phyloP scores from a whole-genome alignment of 805 yeast species.

The Sugiyamaella qingdaonensis region DNA sequence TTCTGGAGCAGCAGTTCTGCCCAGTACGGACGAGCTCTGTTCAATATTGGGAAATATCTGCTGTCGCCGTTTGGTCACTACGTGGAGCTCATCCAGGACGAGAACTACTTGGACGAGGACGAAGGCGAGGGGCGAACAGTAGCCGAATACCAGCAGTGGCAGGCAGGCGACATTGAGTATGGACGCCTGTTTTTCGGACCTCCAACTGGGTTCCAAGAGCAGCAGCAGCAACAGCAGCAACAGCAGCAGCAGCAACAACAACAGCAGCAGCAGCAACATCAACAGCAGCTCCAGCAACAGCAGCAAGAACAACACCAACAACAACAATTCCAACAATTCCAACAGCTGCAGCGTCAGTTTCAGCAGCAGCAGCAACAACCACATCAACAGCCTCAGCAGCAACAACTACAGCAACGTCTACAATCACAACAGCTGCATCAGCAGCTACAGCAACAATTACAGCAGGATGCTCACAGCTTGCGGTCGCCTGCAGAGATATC shows the following conservation, averaged over 20 bases:
- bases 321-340: too few relatives aligned
- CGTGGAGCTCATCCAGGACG: constrained; percentile 71
- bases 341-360: too few relatives aligned
- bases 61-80: constrained; percentile 87
- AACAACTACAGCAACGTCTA: neutral
- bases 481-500: neutral
- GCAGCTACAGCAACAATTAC: neutral
- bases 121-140: constrained; percentile 81
- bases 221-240: neutral
- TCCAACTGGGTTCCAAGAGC: constrained; percentile 27
- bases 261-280: neutral
- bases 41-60: constrained; percentile 64
- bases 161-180: constrained; percentile 63
- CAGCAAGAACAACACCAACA: neutral
- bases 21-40: constrained; percentile 58
- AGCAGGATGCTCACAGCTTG: neutral
- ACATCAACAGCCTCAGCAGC: too few relatives aligned
- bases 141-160: constrained; percentile 85
- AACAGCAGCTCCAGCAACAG: neutral
- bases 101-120: constrained; percentile 80
- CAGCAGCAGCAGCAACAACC: too few relatives aligned
- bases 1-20: constrained; percentile 47
- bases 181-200: constrained; percentile 81
- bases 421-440: constrained; percentile 1
- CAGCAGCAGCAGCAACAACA: neutral